Evolutionary conservation across 352 stramenopile genomes (phyloP).

Genomic region (Plasmopara halstedii): DNA sequence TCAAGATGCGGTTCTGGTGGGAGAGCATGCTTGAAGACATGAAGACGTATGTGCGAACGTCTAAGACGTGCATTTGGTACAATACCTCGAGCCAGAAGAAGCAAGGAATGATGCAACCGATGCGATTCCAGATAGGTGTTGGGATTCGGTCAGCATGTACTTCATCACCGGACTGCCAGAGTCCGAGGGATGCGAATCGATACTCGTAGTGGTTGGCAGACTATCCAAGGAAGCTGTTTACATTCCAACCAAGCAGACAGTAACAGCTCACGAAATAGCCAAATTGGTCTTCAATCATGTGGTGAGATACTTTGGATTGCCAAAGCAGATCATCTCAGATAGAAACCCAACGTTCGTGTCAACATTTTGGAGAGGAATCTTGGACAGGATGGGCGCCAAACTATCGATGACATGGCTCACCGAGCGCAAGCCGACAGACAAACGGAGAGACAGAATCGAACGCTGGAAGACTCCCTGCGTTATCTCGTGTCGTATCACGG

Average conservation of each 20-base stretch:
- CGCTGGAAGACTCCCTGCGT: constrained; percentile 9
- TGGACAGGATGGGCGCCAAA: constrained; percentile 11
- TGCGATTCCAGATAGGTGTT: no score
- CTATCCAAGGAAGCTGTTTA: no score
- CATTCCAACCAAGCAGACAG: background rate
- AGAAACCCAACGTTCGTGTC: constrained; percentile 12
- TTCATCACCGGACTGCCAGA: no score
- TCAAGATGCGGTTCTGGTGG: no score
- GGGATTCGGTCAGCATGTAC: no score
- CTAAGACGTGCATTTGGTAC: no score
- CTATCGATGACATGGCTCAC: constrained; percentile 10
- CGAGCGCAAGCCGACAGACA: constrained; percentile 12
- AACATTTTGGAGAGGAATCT: constrained; percentile 13
- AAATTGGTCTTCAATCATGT: background rate
- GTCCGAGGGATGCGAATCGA: no score
- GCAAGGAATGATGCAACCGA: no score
- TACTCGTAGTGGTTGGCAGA: no score
- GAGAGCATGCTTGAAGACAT: no score
- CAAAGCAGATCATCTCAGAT: constrained; percentile 10
- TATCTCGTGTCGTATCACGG: constrained; percentile 11
- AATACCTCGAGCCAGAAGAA: no score
- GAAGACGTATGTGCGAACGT: no score
- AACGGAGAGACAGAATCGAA: constrained; percentile 7
- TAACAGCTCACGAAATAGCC: background rate
- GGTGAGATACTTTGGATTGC: constrained; percentile 9